Conservation (phyloP, 2,329 filamentous ascomycete genomes). For the Fusarium newnesense region DNA sequence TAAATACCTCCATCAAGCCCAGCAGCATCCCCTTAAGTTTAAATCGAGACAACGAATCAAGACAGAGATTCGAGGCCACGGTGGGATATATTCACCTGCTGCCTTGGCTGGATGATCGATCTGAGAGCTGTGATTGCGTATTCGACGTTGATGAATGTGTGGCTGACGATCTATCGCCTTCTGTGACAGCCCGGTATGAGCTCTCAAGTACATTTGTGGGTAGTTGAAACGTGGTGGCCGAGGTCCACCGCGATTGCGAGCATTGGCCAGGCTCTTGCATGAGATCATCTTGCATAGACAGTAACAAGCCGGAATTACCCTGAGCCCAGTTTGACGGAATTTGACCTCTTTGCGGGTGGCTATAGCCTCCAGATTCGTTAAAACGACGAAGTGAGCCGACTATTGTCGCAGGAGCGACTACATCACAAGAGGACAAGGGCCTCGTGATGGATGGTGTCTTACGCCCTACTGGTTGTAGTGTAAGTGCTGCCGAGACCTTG, state of each 20-base stretch:
- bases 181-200: not conserved
- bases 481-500: not conserved
- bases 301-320: slow-evolving; percentile 16
- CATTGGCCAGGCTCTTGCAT: not conserved
- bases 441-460: slow-evolving; percentile 10
- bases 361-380: not conserved
- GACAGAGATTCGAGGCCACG: not conserved
- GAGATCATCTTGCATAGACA: not conserved
- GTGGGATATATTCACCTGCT: not conserved
- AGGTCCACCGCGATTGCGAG: not conserved
- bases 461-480: slow-evolving; percentile 23
- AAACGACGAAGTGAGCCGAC: not conserved
- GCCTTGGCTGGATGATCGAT: not conserved
- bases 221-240: slow-evolving; percentile 9
- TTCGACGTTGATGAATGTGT: not conserved
- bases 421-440: not conserved
- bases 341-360: not conserved
- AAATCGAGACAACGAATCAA: not conserved
- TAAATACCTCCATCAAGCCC: not conserved
- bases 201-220: not conserved
- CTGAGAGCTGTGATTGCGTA: not conserved
- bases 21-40: not conserved
- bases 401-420: not conserved
- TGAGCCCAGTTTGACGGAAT: slow-evolving; percentile 21
- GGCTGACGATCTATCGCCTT: not conserved